Percentiles rank a stretch among this genome's conserved stretches.
Conservation (phyloP, 331 rosid genomes). For the Cucumis variabilis region DNA sequence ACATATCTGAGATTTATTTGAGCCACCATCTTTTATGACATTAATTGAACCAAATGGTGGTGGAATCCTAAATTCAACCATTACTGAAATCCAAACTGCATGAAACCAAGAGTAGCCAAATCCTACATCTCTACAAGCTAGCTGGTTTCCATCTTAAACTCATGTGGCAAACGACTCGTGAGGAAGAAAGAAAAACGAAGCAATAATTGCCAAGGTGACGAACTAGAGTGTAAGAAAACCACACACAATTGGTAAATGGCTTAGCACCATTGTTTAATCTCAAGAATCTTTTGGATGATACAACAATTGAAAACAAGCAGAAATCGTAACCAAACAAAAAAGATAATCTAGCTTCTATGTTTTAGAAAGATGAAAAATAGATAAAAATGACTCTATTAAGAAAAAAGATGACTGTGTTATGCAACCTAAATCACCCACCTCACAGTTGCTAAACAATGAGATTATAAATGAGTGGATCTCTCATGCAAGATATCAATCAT, state of each 20-base stretch:
- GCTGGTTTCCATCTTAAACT: slow-evolving; percentile 80
- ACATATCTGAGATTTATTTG: slow-evolving; percentile 70
- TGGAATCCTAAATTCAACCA: slow-evolving; percentile 39
- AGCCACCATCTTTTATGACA: slow-evolving; percentile 86
- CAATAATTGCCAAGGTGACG: slow-evolving; percentile 78
- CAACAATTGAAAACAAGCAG: slow-evolving; percentile 53
- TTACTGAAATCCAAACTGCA: slow-evolving; percentile 47
- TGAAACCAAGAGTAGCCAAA: slow-evolving; percentile 42
- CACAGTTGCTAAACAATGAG: slow-evolving; percentile 37
- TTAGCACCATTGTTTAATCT: neutral
- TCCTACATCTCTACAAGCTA: slow-evolving; percentile 54
- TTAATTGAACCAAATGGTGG: slow-evolving; percentile 61
- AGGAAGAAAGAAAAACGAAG: slow-evolving; percentile 80
- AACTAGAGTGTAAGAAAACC: slow-evolving; percentile 81
- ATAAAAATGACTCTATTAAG: slow-evolving; percentile 36
- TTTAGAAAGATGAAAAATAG: slow-evolving; percentile 45
- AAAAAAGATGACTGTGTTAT: slow-evolving; percentile 58
- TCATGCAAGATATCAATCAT: slow-evolving; percentile 76
- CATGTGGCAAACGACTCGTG: slow-evolving; percentile 59
- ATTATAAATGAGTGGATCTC: slow-evolving; percentile 83
- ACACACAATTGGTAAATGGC: slow-evolving; percentile 51
- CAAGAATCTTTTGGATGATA: slow-evolving; percentile 84
- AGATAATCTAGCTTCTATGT: slow-evolving; percentile 41
- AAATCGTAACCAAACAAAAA: slow-evolving; percentile 46
- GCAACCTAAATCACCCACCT: slow-evolving; percentile 49